A percentile compares a stretch with the other conserved stretches of the same genome.
Conservation (phyloP, 1,139 yeast genomes). For the Geotrichum candidum region DNA sequence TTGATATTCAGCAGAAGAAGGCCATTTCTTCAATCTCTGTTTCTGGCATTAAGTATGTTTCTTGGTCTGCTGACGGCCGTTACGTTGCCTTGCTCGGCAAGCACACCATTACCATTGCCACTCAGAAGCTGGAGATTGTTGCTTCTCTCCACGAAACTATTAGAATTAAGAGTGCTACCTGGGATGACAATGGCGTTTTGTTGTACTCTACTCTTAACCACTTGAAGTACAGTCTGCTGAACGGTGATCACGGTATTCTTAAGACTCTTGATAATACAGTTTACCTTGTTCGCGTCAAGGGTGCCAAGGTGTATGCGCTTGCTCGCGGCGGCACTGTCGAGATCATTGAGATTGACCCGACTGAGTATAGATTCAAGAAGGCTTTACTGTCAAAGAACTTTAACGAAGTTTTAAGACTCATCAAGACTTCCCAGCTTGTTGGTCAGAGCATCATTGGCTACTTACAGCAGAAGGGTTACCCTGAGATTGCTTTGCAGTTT, state of each 20-base stretch:
- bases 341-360: constrained; percentile 77
- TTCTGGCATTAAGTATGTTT: constrained; percentile 70
- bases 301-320: constrained; percentile 69
- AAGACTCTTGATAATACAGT: constrained; percentile 89
- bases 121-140: constrained; percentile 67
- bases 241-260: constrained; percentile 92
- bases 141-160: constrained; percentile 94
- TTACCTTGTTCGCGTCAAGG: constrained; percentile 69
- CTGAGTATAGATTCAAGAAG: constrained; percentile 93
- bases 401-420: constrained; percentile 85
- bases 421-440: constrained; percentile 81
- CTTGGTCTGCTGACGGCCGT: constrained; percentile 87
- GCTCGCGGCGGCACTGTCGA: constrained; percentile 84
- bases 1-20: constrained; percentile 90
- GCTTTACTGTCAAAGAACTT: constrained; percentile 87
- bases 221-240: constrained; percentile 84
- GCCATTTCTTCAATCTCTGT: constrained; percentile 64
- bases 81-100: constrained; percentile 84
- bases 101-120: constrained; percentile 87
- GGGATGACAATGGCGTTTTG: constrained; percentile 93
- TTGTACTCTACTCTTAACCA: constrained; percentile 93
- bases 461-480: constrained; percentile 90
- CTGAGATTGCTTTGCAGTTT: constrained; percentile 82
- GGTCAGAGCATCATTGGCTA: constrained; percentile 97
- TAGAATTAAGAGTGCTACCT: constrained; percentile 92